Conservation (phyloP, 1,284 basidiomycete genomes). For the Microbotryum saponariae region DNA sequence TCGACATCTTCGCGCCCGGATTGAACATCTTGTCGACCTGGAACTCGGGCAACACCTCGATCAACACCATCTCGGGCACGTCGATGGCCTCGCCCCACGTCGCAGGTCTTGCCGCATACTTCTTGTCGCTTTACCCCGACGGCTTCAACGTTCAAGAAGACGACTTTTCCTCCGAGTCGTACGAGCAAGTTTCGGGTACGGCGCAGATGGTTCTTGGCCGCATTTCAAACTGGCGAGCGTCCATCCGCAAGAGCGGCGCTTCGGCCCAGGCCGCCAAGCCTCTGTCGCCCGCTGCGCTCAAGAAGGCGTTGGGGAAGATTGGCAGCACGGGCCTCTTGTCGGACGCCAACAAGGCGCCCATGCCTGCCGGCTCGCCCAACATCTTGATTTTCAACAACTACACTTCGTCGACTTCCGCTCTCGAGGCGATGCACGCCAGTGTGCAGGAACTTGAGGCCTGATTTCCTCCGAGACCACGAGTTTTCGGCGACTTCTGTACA, state of each 20-base stretch:
- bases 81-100: slow-evolving; percentile 55
- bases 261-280: slow-evolving; percentile 27
- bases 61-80: slow-evolving; percentile 58
- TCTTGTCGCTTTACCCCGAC: slow-evolving; percentile 54
- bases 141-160: slow-evolving; percentile 15
- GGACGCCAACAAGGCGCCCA: slow-evolving; percentile 27
- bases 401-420: slow-evolving; percentile 41
- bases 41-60: slow-evolving; percentile 52
- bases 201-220: slow-evolving; percentile 39
- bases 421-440: too few relatives aligned
- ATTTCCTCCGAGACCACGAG: too few relatives aligned
- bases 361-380: slow-evolving; percentile 58
- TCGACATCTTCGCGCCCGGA: slow-evolving; percentile 73
- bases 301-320: slow-evolving; percentile 61
- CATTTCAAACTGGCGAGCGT: slow-evolving; percentile 7
- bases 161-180: slow-evolving; percentile 17
- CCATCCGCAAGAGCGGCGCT: slow-evolving; percentile 14
- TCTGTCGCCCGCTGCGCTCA: slow-evolving; percentile 60
- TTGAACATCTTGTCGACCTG: slow-evolving; percentile 58
- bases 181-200: slow-evolving; percentile 1
- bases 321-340: slow-evolving; percentile 52
- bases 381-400: slow-evolving; percentile 74
- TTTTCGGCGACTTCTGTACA: too few relatives aligned
- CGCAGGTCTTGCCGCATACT: slow-evolving; percentile 71
- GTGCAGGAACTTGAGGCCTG: too few relatives aligned